Conservation (phyloP, 495 filamentous ascomycete genomes). For the Trypethelium eluteriae region DNA sequence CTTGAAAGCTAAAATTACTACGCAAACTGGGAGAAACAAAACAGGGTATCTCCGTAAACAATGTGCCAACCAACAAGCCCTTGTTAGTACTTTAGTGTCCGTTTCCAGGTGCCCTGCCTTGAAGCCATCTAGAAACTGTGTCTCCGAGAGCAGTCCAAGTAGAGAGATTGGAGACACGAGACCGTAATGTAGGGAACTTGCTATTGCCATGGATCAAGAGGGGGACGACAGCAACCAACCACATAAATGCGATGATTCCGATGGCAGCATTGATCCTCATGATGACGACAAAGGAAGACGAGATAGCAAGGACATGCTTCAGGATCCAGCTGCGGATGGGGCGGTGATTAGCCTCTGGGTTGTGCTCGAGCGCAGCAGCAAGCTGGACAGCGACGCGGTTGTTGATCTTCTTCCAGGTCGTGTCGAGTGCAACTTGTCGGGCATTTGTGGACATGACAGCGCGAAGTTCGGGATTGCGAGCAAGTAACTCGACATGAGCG, state of each 20-base stretch:
- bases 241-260: constrained; percentile 15
- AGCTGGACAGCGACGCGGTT: constrained; percentile 53
- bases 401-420: constrained; percentile 59
- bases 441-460: constrained; percentile 37
- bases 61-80: not conserved
- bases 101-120: constrained; percentile 5
- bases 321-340: constrained; percentile 15
- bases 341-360: constrained; percentile 9
- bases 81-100: not conserved
- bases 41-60: not conserved
- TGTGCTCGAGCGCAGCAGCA: constrained; percentile 43
- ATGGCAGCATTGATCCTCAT: constrained; percentile 12
- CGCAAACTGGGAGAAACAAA: no score
- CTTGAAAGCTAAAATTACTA: no score
- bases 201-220: constrained; percentile 15
- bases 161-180: constrained; percentile 10
- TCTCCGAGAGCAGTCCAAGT: constrained; percentile 10
- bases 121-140: not conserved
- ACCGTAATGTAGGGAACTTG: constrained; percentile 7
- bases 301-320: constrained; percentile 6
- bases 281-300: constrained; percentile 9
- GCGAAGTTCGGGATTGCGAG: constrained; percentile 35
- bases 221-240: constrained; percentile 15
- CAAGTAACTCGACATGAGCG: constrained; percentile 37
- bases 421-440: constrained; percentile 46